Base-by-base conservation (phyloP, 345 rosid genomes). In the Heritiera littoralis region DNA sequence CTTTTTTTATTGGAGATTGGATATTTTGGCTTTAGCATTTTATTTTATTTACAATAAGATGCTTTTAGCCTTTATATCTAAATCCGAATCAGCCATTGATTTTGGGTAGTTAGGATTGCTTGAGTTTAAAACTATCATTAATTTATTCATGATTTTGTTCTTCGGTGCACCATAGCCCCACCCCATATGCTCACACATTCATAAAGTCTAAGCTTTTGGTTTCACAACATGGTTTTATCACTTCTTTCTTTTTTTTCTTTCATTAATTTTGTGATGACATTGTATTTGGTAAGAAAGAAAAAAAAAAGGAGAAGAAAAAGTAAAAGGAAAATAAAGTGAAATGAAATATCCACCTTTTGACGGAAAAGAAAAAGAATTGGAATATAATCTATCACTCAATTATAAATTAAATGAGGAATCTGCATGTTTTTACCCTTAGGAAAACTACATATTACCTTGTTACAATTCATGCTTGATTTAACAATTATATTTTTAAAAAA, bases 51-150 rank as follows among this genome's bases (percentile, higher is more conserved):
- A 1, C 40, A 8, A 66, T 41, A 40, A 66, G 28, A 66, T 40
- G 71, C 71, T 14, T 41, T 41, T 41, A 40, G 13, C 30, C 28
- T n/a, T 67, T 10, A 20, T 41, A 41, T 30, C 30, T 18, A 66
- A 61, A 61, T 28, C 66, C 2, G 14, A 40, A 61, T 61, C 40
- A 28, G 40, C 66, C 38, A 30, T 28, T 61, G 66, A 11, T 11
- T 28, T 11, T 61, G 66, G 35, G 64, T 23, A 23, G 28, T 14
- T 15, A 30, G 75, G 43, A 30, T 71, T 71, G 75, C 75, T 71
- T 30, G 3, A 71, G 23, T 28, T 18, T 49, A 60, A 71, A 71
- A 71, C 38, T 71, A 30, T 13, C 59, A 71, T 71, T 20, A 54
- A 71, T 51, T 71, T 28, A 3, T 49, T 71, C 7, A 35, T 35